Evolutionary conservation across 2,329 filamentous ascomycete genomes (phyloP), one percentile per base, ranked within the genome.

Genomic region (Stemphylium lycopersici): DNA sequence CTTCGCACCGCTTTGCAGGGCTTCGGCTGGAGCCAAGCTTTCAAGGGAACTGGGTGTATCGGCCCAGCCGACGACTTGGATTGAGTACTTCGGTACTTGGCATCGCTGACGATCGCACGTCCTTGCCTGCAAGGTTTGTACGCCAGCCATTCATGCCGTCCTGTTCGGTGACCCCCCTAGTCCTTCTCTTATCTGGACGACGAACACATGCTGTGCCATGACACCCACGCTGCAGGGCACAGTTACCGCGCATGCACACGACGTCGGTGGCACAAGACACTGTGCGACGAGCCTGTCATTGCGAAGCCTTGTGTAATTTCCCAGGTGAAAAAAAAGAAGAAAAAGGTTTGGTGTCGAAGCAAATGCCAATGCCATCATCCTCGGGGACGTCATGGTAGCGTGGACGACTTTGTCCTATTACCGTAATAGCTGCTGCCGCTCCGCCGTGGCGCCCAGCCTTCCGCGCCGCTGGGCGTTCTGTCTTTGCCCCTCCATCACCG

Each of bases 1-100:
- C 50, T 53, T 48, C 39, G 46, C 45, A 53, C 22, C 43, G 48
- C 48, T 39, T 52, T 45, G 56, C 56, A 59, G 31, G 20, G 44
- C 36, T 26, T 48, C 43, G 42, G 32, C 20, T 41, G 44, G 52
- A 53, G 59, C 65, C 61, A 65, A 69, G 62, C 26, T 38, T 29
- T 33, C 43, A 43, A 47, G 42, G 56, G 46, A 63, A 61, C 33
- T 53, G 49, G 49, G 53, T 55, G 41, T 36, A 52, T 43, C 41
- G 53, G 59, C 61, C 63, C 62, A 64, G 56, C 36, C 40, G 44
- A 54, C 50, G 51, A 46, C 62, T 53, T 62, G 59, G 29, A 38
- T 47, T 31, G 26, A 54, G 47, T 67, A 64, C 65, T 65, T 68
- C 59, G 56, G 15, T 40, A 57, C 69, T 71, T 68, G 68, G 68